Evolutionary conservation across 2,329 filamentous ascomycete species (phyloP), one percentile per base, ranked within the genome.

Genomic region (Microascus cirrosus): DNA sequence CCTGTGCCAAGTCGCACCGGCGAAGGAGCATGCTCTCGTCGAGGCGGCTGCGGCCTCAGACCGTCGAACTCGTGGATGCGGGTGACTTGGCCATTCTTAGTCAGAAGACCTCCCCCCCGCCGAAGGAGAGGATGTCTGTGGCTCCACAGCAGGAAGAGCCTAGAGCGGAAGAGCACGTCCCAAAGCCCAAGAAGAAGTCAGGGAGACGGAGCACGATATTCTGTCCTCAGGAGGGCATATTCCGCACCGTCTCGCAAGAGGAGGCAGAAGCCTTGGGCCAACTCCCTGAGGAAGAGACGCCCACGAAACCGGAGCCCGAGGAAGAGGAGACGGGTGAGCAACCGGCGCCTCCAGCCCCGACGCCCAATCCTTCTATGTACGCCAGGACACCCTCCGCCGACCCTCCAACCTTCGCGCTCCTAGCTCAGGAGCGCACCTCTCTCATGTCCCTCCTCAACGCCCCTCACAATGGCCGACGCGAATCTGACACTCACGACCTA

Each of bases 301-400:
- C 36, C 6, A 42, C 36, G 13, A n/a, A 42, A n/a, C 18, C n/a
- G 45, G n/a, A n/a, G n/a, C 28, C 22, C 12, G 34, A 58, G 12
- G 55, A 61, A 22, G 58, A 61, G 32, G 60, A 35, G 11, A 60
- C 62, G 32, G 62, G 64, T 32, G 66, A 70, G 52, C 69, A 69
- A 12, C 67, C 69, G 8, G 69, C 71, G 18, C 66, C 67, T 2
- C 63, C 61, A 13, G 71, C 71, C 13, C 62, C 68, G 3, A 68
- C 70, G 32, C 63, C 63, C 39, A 67, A 71, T 55, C 68, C 68
- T 35, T 66, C 71, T 32, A 71, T 72, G 61, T 84, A 77, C 66
- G 77, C 81, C 13, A 75, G 82, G 60, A 84, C 82, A 1, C 83
- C 83, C 13, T 85, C 83, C 0, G 77, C 82, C 48, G 83, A 86